Evolutionary conservation across 768 basidiomycete genomes (phyloP).

Genomic region (Suillus ampliporus): DNA sequence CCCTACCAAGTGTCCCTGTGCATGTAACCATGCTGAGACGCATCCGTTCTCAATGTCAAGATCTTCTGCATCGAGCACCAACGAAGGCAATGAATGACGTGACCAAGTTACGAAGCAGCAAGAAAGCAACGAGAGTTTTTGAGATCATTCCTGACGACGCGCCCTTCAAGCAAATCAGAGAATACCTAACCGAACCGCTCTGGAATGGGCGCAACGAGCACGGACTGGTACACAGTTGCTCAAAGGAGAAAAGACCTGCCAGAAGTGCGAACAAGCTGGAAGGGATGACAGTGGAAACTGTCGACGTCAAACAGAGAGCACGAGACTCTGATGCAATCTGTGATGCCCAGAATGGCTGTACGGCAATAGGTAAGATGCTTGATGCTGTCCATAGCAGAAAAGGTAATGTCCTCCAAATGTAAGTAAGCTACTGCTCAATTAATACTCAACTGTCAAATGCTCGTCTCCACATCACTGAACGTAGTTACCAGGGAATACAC

Average conservation of each 20-base stretch:
- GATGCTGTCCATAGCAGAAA: constrained; percentile 3
- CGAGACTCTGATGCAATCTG: neutral
- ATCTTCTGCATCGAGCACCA: too few relatives aligned
- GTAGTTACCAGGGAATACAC: constrained; percentile 85
- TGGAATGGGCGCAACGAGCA: constrained; percentile 23
- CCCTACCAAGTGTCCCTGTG: too few relatives aligned
- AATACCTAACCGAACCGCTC: neutral
- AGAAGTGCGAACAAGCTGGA: constrained; percentile 23
- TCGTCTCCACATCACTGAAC: constrained; percentile 28
- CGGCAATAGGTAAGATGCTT: neutral
- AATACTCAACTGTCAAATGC: neutral
- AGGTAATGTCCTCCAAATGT: neutral
- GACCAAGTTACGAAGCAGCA: constrained; percentile 2
- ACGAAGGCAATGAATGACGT: too few relatives aligned
- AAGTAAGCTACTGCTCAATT: constrained; percentile 2
- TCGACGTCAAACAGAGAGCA: constrained; percentile 13
- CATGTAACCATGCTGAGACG: too few relatives aligned
- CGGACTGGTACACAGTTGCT: constrained; percentile 20
- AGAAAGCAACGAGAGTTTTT: constrained; percentile 17
- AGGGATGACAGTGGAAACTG: constrained; percentile 20
- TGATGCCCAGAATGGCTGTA: neutral
- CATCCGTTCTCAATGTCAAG: too few relatives aligned
- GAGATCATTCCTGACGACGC: constrained; percentile 20
- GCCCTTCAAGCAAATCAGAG: constrained; percentile 15
- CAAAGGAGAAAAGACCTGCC: constrained; percentile 24